phyloP scores from a whole-genome alignment of 108 stramenopile genomes.

The Cyclostephanos invisitatus region DNA sequence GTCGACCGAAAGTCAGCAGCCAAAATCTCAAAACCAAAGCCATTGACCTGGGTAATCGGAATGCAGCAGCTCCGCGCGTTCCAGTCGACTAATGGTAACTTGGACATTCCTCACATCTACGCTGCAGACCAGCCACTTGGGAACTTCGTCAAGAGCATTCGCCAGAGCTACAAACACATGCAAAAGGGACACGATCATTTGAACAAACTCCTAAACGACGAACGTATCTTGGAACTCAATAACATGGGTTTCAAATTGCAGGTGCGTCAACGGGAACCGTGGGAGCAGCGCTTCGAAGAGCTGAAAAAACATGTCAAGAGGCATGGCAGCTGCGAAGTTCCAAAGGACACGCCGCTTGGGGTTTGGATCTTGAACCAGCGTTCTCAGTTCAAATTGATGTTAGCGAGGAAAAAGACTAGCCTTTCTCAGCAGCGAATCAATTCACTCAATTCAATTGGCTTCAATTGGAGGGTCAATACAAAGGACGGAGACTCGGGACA shows the following conservation, averaged over 20 bases:
- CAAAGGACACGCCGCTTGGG: slow-evolving; percentile 29
- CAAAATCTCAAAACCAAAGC: slow-evolving; percentile 5
- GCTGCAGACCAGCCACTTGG: slow-evolving; percentile 22
- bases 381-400: slow-evolving; percentile 27
- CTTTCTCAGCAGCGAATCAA: slow-evolving; percentile 29
- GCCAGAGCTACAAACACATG: slow-evolving; percentile 19
- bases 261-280: slow-evolving; percentile 21
- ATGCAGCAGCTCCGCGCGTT: slow-evolving; percentile 14
- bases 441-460: slow-evolving; percentile 26
- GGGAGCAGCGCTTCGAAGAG: slow-evolving; percentile 36
- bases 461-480: slow-evolving; percentile 26
- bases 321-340: slow-evolving; percentile 33
- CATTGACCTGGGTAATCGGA: slow-evolving; percentile 14
- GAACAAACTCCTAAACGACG: slow-evolving; percentile 7
- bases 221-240: slow-evolving; percentile 11
- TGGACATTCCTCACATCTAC: slow-evolving; percentile 20
- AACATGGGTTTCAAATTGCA: slow-evolving; percentile 19
- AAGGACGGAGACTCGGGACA: slow-evolving; percentile 1
- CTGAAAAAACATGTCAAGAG: slow-evolving; percentile 28
- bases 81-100: slow-evolving; percentile 9
- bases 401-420: slow-evolving; percentile 5
- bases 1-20: neutral
- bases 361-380: slow-evolving; percentile 35
- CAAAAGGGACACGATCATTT: slow-evolving; percentile 18
- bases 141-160: slow-evolving; percentile 30